These are phyloP conservation scores for Zopfochytrium polystomum DNA, from an alignment of 371 early-diverging fungal genomes.

Conservation along the genomic window DNA sequence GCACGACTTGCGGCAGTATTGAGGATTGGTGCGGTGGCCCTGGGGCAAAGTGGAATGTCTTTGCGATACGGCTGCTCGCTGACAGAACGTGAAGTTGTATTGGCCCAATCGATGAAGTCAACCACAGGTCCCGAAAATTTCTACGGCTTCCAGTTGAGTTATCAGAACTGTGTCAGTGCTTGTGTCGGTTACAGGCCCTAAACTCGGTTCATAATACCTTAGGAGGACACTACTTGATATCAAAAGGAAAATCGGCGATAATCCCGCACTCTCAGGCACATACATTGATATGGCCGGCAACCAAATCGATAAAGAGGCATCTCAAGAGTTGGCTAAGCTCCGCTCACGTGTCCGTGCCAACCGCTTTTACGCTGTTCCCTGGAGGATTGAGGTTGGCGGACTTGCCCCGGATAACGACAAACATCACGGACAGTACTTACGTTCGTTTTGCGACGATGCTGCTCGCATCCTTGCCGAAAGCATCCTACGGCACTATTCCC, in stretches of 20 bases:
- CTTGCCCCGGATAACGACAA: slow-evolving; percentile 15
- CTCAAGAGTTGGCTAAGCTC: slow-evolving; percentile 16
- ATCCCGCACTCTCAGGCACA: slow-evolving; percentile 2
- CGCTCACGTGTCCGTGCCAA: slow-evolving; percentile 22
- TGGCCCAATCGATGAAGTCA: background rate
- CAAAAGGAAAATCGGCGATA: slow-evolving; percentile 19
- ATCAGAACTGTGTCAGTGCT: slow-evolving; percentile 9
- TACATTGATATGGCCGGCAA: slow-evolving; percentile 23
- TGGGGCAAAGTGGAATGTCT: slow-evolving; percentile 5
- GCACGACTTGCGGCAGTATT: slow-evolving; percentile 8
- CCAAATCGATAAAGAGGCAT: slow-evolving; percentile 15
- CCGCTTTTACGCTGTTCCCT: slow-evolving; percentile 31
- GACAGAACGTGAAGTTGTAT: slow-evolving; percentile 2
- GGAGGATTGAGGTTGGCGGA: slow-evolving; percentile 19
- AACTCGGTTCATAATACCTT: background rate
- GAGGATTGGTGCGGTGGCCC: slow-evolving; percentile 3
- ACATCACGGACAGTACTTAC: slow-evolving; percentile 19
- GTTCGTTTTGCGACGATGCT: slow-evolving; percentile 24
- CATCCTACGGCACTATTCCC: slow-evolving; percentile 20
- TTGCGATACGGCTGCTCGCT: background rate
- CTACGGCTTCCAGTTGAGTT: slow-evolving; percentile 19
- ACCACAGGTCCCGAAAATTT: background rate
- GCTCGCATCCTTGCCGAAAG: slow-evolving; percentile 22
- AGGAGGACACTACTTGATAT: slow-evolving; percentile 31
- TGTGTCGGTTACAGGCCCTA: background rate